Evolutionary conservation across 495 filamentous ascomycete species (phyloP).

Genomic region (Echria macrotheca): DNA sequence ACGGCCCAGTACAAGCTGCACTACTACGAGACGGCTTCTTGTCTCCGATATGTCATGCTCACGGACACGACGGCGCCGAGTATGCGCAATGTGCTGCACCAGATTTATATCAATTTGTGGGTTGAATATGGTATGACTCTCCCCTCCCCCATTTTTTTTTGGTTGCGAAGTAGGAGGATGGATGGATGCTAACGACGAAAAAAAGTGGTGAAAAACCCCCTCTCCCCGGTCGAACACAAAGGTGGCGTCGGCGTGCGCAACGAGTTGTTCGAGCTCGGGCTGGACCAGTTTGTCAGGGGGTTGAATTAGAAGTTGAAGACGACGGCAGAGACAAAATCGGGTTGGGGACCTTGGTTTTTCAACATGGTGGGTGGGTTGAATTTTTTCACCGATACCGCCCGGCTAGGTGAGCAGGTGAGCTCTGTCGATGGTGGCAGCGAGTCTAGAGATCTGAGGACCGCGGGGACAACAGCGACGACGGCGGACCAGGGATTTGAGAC

Average conservation of each 20-base stretch:
- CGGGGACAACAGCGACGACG: no score
- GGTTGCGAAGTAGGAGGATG: background rate
- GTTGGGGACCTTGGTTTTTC: background rate
- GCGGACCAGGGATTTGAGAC: no score
- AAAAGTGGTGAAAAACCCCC: constrained; percentile 87
- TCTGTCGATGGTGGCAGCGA: no score
- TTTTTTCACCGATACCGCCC: no score
- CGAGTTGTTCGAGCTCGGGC: constrained; percentile 85
- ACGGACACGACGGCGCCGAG: constrained; percentile 85
- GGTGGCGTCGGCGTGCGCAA: constrained; percentile 85
- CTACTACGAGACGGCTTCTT: constrained; percentile 96
- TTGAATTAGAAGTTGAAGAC: constrained; percentile 36
- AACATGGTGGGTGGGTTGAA: no score
- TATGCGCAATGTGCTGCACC: constrained; percentile 88
- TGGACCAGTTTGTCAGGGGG: constrained; percentile 74
- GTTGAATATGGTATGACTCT: constrained; percentile 76
- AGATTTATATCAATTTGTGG: constrained; percentile 97
- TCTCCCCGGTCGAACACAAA: constrained; percentile 84
- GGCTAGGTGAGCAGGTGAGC: no score
- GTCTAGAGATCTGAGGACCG: no score
- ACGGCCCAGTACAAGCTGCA: constrained; percentile 96
- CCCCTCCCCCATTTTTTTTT: no score
- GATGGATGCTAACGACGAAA: background rate
- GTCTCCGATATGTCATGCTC: constrained; percentile 92
- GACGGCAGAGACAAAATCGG: background rate